Evolutionary conservation across 306 rosid species (phyloP).

Genomic region (Oemleria cerasiformis): DNA sequence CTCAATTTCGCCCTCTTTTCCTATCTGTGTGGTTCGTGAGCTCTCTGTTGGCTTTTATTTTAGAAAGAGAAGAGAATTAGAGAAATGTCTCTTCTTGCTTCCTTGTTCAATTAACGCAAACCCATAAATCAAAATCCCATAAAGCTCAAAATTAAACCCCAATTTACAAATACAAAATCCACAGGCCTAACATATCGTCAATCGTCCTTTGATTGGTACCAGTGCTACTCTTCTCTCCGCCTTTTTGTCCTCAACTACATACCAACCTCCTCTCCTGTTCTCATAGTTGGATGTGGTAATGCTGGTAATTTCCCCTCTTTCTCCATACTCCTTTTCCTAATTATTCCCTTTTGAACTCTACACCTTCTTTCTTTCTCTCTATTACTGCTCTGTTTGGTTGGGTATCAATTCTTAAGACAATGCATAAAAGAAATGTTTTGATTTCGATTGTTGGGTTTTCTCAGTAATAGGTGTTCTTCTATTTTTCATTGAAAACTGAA

Average conservation of each 20-base stretch:
- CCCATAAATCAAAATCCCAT: too few species aligned
- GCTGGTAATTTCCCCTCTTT: slow-evolving; percentile 50
- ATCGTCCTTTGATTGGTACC: slow-evolving; percentile 96
- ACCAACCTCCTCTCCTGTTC: slow-evolving; percentile 51
- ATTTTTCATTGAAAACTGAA: background rate
- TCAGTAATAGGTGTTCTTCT: background rate
- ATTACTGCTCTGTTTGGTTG: background rate
- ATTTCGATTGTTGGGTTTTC: background rate
- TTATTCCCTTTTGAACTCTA: background rate
- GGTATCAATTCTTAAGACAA: background rate
- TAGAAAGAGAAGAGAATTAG: too few species aligned
- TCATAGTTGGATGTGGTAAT: slow-evolving; percentile 98
- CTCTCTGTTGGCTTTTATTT: too few species aligned
- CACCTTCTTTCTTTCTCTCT: background rate
- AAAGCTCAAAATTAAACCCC: background rate
- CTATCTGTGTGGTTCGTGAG: too few species aligned
- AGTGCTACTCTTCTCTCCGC: slow-evolving; percentile 80
- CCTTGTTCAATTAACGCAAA: too few species aligned
- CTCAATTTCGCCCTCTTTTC: too few species aligned
- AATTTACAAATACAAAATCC: too few species aligned
- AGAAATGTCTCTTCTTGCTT: too few species aligned
- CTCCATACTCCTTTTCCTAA: too few species aligned
- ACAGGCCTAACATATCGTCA: too few species aligned
- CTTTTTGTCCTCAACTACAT: slow-evolving; percentile 65
- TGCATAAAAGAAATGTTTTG: background rate